A percentile compares a stretch with the other conserved stretches of the same genome.
These are phyloP conservation scores for Aspergillus homomorphus DNA, from an alignment of 495 filamentous ascomycete species.

Conservation along the genomic window DNA sequence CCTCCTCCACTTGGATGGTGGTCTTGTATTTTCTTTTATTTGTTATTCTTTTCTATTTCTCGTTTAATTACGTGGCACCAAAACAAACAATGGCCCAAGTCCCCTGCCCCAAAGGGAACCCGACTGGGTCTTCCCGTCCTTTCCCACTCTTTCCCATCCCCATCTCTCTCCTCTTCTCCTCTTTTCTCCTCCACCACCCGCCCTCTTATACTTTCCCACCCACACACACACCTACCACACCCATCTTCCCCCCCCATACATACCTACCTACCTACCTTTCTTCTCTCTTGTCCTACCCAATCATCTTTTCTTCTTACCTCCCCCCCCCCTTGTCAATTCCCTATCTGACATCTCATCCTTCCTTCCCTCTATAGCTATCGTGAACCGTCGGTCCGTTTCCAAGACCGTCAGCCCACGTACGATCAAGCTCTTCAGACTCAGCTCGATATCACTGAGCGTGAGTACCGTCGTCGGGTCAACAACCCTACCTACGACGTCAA, in stretches of 20 bases:
- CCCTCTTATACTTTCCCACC: constrained; percentile 8
- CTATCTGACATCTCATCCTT: constrained; percentile 8
- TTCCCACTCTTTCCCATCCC: constrained; percentile 4
- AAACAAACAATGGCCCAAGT: constrained; percentile 18
- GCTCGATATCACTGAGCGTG: constrained; percentile 80
- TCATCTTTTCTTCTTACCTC: constrained; percentile 19
- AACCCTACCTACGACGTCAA: constrained; percentile 64
- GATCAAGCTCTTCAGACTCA: constrained; percentile 53
- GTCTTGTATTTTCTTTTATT: too few species aligned
- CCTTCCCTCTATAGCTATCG: constrained; percentile 45
- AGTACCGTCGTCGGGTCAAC: constrained; percentile 73
- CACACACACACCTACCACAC: constrained; percentile 12
- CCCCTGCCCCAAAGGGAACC: constrained; percentile 10
- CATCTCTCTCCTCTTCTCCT: background rate
- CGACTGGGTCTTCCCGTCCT: constrained; percentile 22
- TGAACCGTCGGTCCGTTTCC: constrained; percentile 55
- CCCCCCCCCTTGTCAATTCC: constrained; percentile 15
- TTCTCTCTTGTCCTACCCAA: constrained; percentile 15
- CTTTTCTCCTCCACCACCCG: constrained; percentile 4
- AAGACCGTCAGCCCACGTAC: constrained; percentile 48
- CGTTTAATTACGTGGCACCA: constrained; percentile 37
- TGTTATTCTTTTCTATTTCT: background rate
- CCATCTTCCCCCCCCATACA: constrained; percentile 9
- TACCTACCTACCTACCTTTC: constrained; percentile 11
- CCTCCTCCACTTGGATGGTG: constrained; percentile 16